Conservation (phyloP, 2,329 filamentous ascomycete species). For the Colletotrichum falcatum region DNA sequence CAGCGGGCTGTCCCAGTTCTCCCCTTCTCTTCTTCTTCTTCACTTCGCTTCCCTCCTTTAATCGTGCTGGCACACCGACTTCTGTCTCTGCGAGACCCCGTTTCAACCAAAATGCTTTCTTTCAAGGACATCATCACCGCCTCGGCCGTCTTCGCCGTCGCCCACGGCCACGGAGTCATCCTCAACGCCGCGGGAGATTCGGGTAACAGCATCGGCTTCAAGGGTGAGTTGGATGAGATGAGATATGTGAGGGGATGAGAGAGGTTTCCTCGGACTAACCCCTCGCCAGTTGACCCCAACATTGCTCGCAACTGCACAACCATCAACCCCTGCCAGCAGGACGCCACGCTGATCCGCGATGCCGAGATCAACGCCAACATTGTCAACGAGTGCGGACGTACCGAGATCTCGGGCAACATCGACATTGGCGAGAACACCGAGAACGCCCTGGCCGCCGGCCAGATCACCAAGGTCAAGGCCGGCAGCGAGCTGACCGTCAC, state of each 20-base stretch:
- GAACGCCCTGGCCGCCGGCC: conserved; percentile 58
- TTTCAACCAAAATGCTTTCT: conserved; percentile 50
- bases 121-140: conserved; percentile 50
- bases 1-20: conserved; percentile 43
- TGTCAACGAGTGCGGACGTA: conserved; percentile 72
- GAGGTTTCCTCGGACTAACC: too few species aligned
- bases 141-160: conserved; percentile 51
- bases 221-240: conserved; percentile 50
- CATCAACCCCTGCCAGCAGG: conserved; percentile 75
- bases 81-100: conserved; percentile 38
- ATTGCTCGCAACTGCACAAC: conserved; percentile 72
- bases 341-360: conserved; percentile 72
- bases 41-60: conserved; percentile 45
- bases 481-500: conserved; percentile 60
- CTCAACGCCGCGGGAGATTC: conserved; percentile 59
- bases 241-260: too few species aligned
- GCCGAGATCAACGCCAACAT: conserved; percentile 64
- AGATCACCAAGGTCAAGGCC: conserved; percentile 62
- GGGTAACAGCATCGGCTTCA: conserved; percentile 61
- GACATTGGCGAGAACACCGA: conserved; percentile 69
- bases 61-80: conserved; percentile 42
- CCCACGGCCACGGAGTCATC: conserved; percentile 60
- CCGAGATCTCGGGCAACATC: conserved; percentile 70
- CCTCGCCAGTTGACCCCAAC: conserved; percentile 58
- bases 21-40: conserved; percentile 43